Base-by-base conservation (phyloP, 108 stramenopile genomes). In the Conticribra guillardii region DNA sequence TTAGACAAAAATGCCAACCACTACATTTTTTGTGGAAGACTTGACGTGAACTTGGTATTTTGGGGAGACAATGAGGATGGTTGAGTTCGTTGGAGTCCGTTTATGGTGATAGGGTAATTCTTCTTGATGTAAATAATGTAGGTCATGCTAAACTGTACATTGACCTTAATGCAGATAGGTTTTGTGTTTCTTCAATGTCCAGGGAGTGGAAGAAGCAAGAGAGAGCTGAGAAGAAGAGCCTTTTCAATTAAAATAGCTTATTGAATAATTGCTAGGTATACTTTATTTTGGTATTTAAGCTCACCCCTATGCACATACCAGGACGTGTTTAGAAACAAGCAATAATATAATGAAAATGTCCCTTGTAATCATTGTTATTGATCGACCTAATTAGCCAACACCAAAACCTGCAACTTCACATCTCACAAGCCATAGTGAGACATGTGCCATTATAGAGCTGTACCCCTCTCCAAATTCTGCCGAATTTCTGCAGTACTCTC, bases 401-500 rank as follows among this genome's bases (percentile, higher is more conserved):
- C 11, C 37, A 41, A 9, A 41, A 41, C 37, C 37, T 11, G 37
- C 11, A 41, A 9, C 37, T 9, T 9, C 37, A 41, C 8, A 41
- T 41, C 5, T 5, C 5, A 41, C 37, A 11, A 41, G 37, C 37
- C 37, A 5, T 11, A 11, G 37, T 5, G 11, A 22, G 33, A 18
- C 27, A 58, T 2, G 28, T 19, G 31, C 55, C 56, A 66, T 65
- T 85, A 96, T 31, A 93, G 72, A 0, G 95, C 95, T 27, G 92
- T 96, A 45, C 95, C 95, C 51, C 95, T 88, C 52, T 96, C 95
- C 76, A 96, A 82, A 80, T 92, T 93, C 79, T 96, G 92, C 55
- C 88, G 80, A 79, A 96, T 96, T 68, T 96, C 92, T 7, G 89
- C 91, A 31, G 92, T 93, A 55, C 84, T 80, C 67, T 87, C 73